Evolutionary conservation across 306 rosid genomes (phyloP).

Genomic region (Quercus agrifolia): DNA sequence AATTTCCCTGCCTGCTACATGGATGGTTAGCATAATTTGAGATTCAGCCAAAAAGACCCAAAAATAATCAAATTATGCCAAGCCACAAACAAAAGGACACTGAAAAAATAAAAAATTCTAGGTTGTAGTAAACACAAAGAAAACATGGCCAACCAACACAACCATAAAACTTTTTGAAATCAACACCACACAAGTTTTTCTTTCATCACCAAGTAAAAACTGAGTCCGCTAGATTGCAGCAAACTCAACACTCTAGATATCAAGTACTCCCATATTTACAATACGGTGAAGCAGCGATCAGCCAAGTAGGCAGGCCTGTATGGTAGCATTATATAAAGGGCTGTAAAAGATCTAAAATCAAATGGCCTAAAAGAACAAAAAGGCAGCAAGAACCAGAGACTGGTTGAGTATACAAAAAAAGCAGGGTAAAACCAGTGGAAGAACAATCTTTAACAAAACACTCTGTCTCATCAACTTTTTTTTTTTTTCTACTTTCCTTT

Average conservation of each 20-base stretch:
- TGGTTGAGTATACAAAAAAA: conserved; percentile 30
- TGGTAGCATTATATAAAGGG: conserved; percentile 41
- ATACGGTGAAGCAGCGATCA: conserved; percentile 42
- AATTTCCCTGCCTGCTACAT: background rate
- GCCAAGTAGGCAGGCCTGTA: conserved; percentile 42
- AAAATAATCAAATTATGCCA: background rate
- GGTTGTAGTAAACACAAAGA: background rate
- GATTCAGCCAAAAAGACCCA: background rate
- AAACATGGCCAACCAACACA: background rate
- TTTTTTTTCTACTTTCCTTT: conserved; percentile 19
- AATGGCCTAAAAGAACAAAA: conserved; percentile 20
- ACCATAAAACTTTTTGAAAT: conserved; percentile 14
- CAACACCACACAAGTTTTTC: conserved; percentile 24
- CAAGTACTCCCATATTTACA: conserved; percentile 57
- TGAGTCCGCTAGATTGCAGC: conserved; percentile 31
- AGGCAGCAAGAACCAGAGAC: conserved; percentile 39
- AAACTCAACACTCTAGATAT: conserved; percentile 48
- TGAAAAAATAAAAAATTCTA: background rate
- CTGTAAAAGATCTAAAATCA: conserved; percentile 22
- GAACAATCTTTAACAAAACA: conserved; percentile 35
- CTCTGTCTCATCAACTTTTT: conserved; percentile 28
- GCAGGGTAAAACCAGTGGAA: conserved; percentile 29
- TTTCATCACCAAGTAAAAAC: conserved; percentile 23
- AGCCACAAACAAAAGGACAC: background rate
- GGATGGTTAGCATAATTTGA: background rate